Evolutionary conservation across 768 basidiomycete genomes (phyloP), one percentile per base, ranked within the genome.

Genomic region (Boletus sp.): DNA sequence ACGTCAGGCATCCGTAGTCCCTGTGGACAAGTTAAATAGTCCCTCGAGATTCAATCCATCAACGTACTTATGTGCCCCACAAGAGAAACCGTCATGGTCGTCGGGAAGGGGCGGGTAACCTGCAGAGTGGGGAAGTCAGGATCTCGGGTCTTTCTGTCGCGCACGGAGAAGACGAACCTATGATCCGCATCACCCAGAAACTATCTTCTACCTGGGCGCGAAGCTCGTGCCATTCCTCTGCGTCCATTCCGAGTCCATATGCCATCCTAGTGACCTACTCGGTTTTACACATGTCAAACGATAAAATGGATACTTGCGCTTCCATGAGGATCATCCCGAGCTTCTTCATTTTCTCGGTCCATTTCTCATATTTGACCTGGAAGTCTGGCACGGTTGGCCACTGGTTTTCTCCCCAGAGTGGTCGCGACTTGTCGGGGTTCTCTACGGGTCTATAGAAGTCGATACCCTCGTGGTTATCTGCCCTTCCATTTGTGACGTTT

Each of bases 1-100:
- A 91, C 85, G 93, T 95, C 58, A 92, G 69, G 71, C 91, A 94
- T 25, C 94, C 94, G 62, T 96, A 97, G 68, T 96, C 93, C 67
- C 88, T 90, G 69, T 30, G 33, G 32, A 37, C 42, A 10, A 32
- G 47, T 66, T 45, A 60, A 43, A 49, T 37, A 9, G 7, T 46
- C 50, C 34, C 37, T 33, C 13, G 35, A 27, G 21, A 30, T 32
- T 13, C 17, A 13, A n/a, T n/a, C 30, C 7, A 48, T 37, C 30
- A 14, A 29, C 55, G 66, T 64, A 92, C 91, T 87, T 93, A 73
- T 97, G 93, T 25, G 88, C 89, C 27, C 93, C 93, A 62, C 93
- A 96, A 15, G 90, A 93, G 65, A 89, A 82, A 3, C 93, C 93
- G 34, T 91, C 85, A 50, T 90, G 80, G 44, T 85, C 82, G 30